Evolutionary conservation across 305 asterid species (phyloP).

Genomic region (Salvia sclarea): DNA sequence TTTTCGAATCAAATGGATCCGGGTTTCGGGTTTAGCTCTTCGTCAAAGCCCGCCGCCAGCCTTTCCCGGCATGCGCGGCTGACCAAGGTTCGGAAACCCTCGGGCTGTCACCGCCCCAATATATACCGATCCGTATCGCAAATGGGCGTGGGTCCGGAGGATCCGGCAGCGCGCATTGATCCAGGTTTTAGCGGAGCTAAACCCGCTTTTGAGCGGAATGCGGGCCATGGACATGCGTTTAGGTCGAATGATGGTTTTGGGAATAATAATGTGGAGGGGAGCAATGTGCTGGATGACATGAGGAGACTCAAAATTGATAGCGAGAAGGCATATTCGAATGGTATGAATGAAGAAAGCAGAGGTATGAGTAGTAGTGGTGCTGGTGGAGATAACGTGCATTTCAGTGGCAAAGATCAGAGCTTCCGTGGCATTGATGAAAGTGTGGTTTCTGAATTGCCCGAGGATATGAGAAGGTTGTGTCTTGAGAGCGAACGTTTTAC

Average conservation of each 20-base stretch:
- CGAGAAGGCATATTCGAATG: conserved; percentile 29
- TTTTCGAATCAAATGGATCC: conserved; percentile 59
- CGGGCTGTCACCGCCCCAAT: conserved; percentile 48
- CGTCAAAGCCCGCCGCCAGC: conserved; percentile 58
- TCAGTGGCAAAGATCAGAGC: conserved; percentile 34
- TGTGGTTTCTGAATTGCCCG: conserved; percentile 55
- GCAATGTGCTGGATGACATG: conserved; percentile 53
- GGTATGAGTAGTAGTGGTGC: conserved; percentile 31
- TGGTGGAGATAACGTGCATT: conserved; percentile 27
- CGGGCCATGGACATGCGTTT: conserved; percentile 45
- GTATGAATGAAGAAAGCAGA: conserved; percentile 28
- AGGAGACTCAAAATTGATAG: conserved; percentile 49
- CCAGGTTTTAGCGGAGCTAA: conserved; percentile 36
- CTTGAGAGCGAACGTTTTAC: conserved; percentile 45
- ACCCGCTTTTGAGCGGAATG: conserved; percentile 40
- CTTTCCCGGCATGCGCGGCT: conserved; percentile 55
- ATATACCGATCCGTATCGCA: conserved; percentile 34
- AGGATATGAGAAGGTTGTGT: conserved; percentile 60
- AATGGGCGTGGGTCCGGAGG: conserved; percentile 29
- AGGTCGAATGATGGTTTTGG: conserved; percentile 37
- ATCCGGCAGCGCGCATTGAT: conserved; percentile 35
- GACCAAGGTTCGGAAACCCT: conserved; percentile 60
- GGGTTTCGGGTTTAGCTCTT: conserved; percentile 52
- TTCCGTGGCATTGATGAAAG: conserved; percentile 39
- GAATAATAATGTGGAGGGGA: conserved; percentile 41